Base-by-base conservation (phyloP, 345 rosid species). In the Kernera saxatilis region DNA sequence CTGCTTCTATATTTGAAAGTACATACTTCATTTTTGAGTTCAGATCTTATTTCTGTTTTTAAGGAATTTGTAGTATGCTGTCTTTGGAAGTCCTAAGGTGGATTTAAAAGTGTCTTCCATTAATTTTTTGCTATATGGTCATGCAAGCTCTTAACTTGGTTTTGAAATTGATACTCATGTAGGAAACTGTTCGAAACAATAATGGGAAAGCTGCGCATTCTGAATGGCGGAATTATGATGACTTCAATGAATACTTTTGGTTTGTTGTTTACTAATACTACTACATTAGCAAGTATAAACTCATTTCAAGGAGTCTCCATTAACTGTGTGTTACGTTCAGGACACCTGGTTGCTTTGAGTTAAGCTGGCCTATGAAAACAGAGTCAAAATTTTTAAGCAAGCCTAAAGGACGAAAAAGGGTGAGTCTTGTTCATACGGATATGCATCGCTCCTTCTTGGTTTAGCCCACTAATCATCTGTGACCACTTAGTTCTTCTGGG, bases 181-280 rank as follows among this genome's bases (percentile, higher is more conserved):
- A 94, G 98, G 99, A 94, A 83, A 87, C 86, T 65, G 73, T 23
- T 48, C 82, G 83, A 59, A 94, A 89, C 80, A 81, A 84, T 72
- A 81, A 82, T 78, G 99, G 99, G 71, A 94, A 85, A 82, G 97
- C 99, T 78, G 83, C 98, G 18, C 99, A 94, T 84, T 91, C 99
- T 53, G 81, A 86, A 22, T 94, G 99, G 99, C 84, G 99, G 81
- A 94, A 94, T 84, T 94, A 94, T 76, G 99, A 94, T 61, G 99
- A 94, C 78, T 94, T 94, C 82, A 94, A 94, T 66, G 99, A 94
- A 80, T 94, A 89, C 78, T 94, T 94, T 67, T 94, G 99, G 99
- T 94, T 66, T 78, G 86, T 82, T 50, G 44, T 57, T 64, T 59
- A 3, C 61, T 26, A 8, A 19, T 43, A 54, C 77, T 76, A 19